These are phyloP conservation scores for Colletotrichum sp. DNA, from an alignment of 2,329 filamentous ascomycete species.

Conservation along the genomic window DNA sequence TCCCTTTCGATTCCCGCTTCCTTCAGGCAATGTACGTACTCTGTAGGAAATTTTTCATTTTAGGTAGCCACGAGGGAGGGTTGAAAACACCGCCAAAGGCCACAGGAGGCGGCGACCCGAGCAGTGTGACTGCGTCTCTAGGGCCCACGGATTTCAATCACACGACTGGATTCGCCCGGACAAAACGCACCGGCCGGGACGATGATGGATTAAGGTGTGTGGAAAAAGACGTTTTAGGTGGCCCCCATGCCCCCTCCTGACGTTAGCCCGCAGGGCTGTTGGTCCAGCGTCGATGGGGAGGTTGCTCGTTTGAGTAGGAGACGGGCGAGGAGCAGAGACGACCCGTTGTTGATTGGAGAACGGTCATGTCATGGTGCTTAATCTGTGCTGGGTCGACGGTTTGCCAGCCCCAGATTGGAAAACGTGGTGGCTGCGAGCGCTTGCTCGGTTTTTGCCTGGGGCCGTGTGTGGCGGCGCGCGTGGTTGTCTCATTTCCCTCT, in stretches of 20 bases:
- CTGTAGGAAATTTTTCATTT: neutral
- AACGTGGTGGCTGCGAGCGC: constrained; percentile 10
- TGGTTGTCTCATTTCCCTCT: constrained; percentile 5
- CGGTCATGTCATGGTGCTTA: constrained; percentile 15
- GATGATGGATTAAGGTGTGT: neutral
- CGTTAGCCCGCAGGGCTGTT: constrained; percentile 9
- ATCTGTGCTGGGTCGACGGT: neutral
- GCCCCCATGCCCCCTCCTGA: constrained; percentile 2
- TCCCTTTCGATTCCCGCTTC: neutral
- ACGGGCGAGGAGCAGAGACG: neutral
- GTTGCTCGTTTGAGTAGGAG: neutral
- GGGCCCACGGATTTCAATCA: neutral
- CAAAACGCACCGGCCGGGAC: constrained; percentile 1
- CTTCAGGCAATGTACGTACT: neutral
- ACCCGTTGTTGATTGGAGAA: neutral
- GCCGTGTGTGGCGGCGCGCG: neutral
- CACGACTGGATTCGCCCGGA: neutral
- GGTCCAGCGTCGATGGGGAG: neutral
- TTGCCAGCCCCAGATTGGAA: neutral
- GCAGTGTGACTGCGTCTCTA: neutral
- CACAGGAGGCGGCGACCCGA: neutral
- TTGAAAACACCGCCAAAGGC: neutral
- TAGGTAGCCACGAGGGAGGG: neutral
- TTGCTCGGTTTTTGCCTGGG: neutral
- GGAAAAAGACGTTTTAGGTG: neutral